Base-by-base conservation (phyloP, 306 rosid genomes). In the Fagus sylvatica region DNA sequence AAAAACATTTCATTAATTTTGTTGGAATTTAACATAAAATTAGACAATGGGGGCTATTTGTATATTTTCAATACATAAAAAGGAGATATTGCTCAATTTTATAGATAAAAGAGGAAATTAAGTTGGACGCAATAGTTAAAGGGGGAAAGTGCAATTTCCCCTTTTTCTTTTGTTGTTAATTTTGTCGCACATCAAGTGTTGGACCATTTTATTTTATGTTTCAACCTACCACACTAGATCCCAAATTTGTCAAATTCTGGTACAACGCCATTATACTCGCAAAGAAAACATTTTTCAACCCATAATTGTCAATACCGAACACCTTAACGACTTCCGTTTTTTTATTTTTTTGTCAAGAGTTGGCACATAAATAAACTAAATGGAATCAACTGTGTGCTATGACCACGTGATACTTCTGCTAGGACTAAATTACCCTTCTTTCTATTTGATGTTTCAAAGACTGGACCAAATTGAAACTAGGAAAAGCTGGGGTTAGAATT, bases 211-310 rank as follows among this genome's bases (percentile, higher is more conserved):
- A 22, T 22, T 22, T 22, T 22, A 22, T 22, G 28, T 22, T 22
- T 22, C 28, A 22, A 22, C 28, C 28, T 22, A 22, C 28, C 28
- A 22, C 28, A 22, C 28, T 22, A 22, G 28, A 22, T 22, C 74
- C 69, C 56, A 8, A 59, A 53, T 62, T 81, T 55, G 75, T 87
- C 88, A 87, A 84, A 78, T 43, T 84, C 81, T 81, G 90, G 88
- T 87, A 81, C 56, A 84, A 78, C 82, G 57, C 74, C 90, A 81
- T 79, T 84, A 46, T 15, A 46, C 51, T 15, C 51, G 51, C 51
- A 46, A 13, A 46, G 9, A 13, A 46, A 2, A 10, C 3, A 46
- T 46, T 46, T 46, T 46, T 46, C 51, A 46, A 46, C 51, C 51
- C 9, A 9, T 9, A 8, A 46, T 46, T 46, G 51, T 28, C 64